Conservation (phyloP, 1,284 basidiomycete genomes). For the Ganoderma lucidum region DNA sequence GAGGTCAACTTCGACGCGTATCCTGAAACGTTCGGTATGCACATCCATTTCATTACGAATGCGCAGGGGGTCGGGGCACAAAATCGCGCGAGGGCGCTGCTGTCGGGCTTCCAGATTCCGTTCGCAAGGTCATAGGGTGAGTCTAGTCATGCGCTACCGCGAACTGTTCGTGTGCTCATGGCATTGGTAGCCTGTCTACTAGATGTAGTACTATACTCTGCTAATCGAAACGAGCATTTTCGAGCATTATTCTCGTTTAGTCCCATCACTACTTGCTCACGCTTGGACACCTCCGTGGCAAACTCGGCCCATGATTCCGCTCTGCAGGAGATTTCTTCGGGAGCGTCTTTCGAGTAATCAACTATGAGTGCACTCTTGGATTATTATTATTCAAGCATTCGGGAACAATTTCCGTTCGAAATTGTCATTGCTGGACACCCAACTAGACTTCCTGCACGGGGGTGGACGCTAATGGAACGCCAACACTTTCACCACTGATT, state of each 20-base stretch:
- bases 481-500: no score
- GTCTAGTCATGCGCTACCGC: constrained; percentile 2
- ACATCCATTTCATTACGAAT: constrained; percentile 91
- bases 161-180: background rate
- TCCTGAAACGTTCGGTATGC: constrained; percentile 86
- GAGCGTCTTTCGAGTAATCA: background rate
- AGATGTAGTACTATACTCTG: constrained; percentile 3
- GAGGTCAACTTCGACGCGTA: constrained; percentile 93
- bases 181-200: background rate
- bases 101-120: constrained; percentile 92
- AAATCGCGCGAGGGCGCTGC: constrained; percentile 82
- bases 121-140: constrained; percentile 58
- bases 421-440: background rate
- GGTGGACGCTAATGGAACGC: no score
- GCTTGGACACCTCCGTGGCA: background rate
- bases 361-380: background rate
- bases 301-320: background rate
- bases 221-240: background rate
- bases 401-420: no score
- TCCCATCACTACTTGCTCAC: background rate
- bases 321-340: background rate
- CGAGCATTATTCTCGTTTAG: background rate
- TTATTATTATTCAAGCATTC: background rate
- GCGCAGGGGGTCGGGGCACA: constrained; percentile 86
- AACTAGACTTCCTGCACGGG: no score